Evolutionary conservation across 1,139 yeast genomes (phyloP), one percentile per base, ranked within the genome.

Genomic region (Pichia sp.): DNA sequence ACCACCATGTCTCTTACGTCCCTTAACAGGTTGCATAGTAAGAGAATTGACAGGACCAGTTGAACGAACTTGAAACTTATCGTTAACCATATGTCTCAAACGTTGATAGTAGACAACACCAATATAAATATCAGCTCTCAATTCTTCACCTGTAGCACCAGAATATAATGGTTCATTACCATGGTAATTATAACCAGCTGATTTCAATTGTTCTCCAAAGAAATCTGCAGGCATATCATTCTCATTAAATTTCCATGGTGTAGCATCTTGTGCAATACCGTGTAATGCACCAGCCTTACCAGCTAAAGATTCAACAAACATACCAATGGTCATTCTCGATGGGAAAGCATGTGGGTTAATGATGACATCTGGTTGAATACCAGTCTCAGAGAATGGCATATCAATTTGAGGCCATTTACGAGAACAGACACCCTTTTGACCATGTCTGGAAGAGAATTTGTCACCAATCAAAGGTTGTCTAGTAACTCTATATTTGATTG

Each of bases 341-440:
- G 98, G 98, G 88, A 91, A 91, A 49, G 97, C 98, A 60, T 91
- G 98, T 4, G 98, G 98, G 59, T 91, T 91, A 55, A 91, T 91
- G 55, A 91, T 91, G 49, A 91, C 85, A 64, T 91, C 98, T 1
- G 98, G 98, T 60, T 85, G 96, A 45, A 91, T 88, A 54, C 98
- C 98, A 25, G 83, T 68, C 64, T 91, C 98, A 47, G 87, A 76
- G 65, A 91, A 91, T 42, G 99, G 99, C 95, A 91, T 80, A 59
- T 91, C 98, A 46, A 84, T 70, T 35, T 86, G 80, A 19, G 97
- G 98, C 96, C 97, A 91, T 62, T 88, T 91, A 60, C 96, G 83
- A 12, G 97, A 88, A 65, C 97, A 91, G 44, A 91, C 98, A 75
- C 99, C 99, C 65, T 91, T 91, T 64, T 91, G 99, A 44, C 98